Evolutionary conservation across 768 basidiomycete species (phyloP).

Genomic region (Galerina sulciceps): DNA sequence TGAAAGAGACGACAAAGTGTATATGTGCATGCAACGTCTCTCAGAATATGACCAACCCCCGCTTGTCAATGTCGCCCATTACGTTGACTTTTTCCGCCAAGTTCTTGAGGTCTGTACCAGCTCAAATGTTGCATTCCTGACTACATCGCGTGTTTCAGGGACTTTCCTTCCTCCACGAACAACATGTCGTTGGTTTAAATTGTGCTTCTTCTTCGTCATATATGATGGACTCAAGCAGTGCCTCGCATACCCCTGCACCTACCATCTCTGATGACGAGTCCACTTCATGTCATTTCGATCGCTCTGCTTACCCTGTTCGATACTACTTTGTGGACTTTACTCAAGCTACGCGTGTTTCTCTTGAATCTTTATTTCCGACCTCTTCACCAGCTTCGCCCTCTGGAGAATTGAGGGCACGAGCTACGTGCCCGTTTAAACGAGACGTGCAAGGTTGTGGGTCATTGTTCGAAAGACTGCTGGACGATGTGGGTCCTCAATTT

Average conservation of each 20-base stretch:
- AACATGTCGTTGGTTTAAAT: slow-evolving; percentile 39
- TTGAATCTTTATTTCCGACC: slow-evolving; percentile 10
- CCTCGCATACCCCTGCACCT: slow-evolving; percentile 12
- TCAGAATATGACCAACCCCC: slow-evolving; percentile 49
- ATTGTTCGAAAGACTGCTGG: slow-evolving; percentile 40
- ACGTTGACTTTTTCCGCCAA: slow-evolving; percentile 56
- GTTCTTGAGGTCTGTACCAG: slow-evolving; percentile 45
- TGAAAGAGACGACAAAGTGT: slow-evolving; percentile 43
- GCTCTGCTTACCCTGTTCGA: slow-evolving; percentile 38
- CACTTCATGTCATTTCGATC: slow-evolving; percentile 33
- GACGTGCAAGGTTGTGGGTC: slow-evolving; percentile 46
- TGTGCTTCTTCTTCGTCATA: slow-evolving; percentile 38
- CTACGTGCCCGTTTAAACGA: slow-evolving; percentile 29
- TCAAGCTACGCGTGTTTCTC: slow-evolving; percentile 21
- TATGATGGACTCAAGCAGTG: slow-evolving; percentile 49
- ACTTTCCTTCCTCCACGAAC: slow-evolving; percentile 53
- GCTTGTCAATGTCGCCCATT: slow-evolving; percentile 48
- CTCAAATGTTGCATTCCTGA: not conserved
- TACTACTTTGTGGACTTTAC: slow-evolving; percentile 41
- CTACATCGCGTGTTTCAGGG: slow-evolving; percentile 30
- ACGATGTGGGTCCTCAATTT: slow-evolving; percentile 28
- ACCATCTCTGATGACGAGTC: slow-evolving; percentile 2
- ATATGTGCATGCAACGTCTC: slow-evolving; percentile 49
- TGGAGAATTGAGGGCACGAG: not conserved
- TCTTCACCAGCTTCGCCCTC: slow-evolving; percentile 18